Percentiles rank a stretch among this genome's conserved stretches.
Conservation (phyloP, 352 stramenopile species). For the Phytophthora syringae region DNA sequence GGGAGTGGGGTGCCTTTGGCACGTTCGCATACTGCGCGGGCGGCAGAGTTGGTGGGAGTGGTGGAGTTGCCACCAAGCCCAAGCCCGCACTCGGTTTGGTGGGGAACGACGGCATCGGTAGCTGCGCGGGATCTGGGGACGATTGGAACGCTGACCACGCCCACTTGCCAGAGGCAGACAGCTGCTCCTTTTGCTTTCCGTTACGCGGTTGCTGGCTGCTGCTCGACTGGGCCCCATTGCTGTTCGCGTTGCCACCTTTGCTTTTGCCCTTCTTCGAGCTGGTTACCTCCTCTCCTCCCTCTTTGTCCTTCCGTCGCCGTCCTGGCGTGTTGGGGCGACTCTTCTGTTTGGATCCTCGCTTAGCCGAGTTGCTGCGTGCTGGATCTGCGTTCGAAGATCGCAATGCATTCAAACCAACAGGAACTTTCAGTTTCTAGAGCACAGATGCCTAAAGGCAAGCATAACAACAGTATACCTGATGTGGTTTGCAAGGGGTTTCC, state of each 20-base stretch:
- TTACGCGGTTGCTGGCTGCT: constrained; percentile 30
- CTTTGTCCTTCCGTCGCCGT: constrained; percentile 51
- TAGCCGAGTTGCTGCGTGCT: constrained; percentile 54
- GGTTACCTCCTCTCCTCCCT: constrained; percentile 28
- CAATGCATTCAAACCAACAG: constrained; percentile 23
- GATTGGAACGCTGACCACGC: constrained; percentile 88
- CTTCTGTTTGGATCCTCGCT: constrained; percentile 53
- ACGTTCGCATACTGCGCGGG: constrained; percentile 15
- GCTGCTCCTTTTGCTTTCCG: constrained; percentile 55
- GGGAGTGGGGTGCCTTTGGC: constrained; percentile 30
- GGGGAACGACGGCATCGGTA: constrained; percentile 81
- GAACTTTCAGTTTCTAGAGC: constrained; percentile 18
- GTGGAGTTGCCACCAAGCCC: constrained; percentile 16
- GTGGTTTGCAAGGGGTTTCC: constrained; percentile 13
- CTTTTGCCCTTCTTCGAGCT: constrained; percentile 46
- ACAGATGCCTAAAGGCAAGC: constrained; percentile 15
- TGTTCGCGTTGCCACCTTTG: constrained; percentile 39
- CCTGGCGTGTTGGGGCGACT: constrained; percentile 51
- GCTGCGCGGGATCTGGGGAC: constrained; percentile 71
- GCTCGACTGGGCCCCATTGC: constrained; percentile 22
- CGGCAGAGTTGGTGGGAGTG: constrained; percentile 31
- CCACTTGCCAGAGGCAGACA: constrained; percentile 73
- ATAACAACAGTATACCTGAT: constrained; percentile 32
- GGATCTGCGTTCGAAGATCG: constrained; percentile 28
- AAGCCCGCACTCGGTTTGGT: constrained; percentile 16